phyloP scores from a whole-genome alignment of 208 protist genomes.

The Trypanosoma brucei region DNA sequence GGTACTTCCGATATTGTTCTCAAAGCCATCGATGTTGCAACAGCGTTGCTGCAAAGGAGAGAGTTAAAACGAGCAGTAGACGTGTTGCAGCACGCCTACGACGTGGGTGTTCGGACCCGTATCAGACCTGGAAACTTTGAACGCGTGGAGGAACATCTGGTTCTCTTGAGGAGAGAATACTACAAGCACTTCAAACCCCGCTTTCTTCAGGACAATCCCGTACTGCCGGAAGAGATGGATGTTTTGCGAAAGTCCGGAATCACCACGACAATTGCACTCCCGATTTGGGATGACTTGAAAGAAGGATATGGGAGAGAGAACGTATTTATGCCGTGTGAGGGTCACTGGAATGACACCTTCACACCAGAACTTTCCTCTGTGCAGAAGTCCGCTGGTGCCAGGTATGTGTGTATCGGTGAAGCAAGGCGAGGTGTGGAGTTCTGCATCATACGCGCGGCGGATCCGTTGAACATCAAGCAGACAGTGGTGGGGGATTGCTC shows the following conservation, averaged over 20 bases:
- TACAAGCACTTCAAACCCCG: slow-evolving; percentile 51
- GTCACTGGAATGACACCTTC: slow-evolving; percentile 31
- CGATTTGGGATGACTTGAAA: slow-evolving; percentile 83
- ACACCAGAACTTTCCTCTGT: slow-evolving; percentile 25
- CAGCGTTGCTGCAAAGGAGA: slow-evolving; percentile 34
- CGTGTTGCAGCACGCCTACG: slow-evolving; percentile 75
- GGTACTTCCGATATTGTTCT: slow-evolving; percentile 47
- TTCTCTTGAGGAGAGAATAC: slow-evolving; percentile 44
- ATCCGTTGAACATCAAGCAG: slow-evolving; percentile 81
- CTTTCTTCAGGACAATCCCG: slow-evolving; percentile 83
- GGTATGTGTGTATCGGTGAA: slow-evolving; percentile 24
- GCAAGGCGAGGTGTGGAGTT: slow-evolving; percentile 9
- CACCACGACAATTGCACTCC: slow-evolving; percentile 60
- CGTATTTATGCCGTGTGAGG: slow-evolving; percentile 79
- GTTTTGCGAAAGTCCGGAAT: slow-evolving; percentile 68
- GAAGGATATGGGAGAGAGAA: slow-evolving; percentile 83
- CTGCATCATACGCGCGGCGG: slow-evolving; percentile 53
- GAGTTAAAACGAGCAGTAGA: slow-evolving; percentile 81
- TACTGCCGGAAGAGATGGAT: slow-evolving; percentile 70
- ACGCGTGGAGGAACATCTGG: slow-evolving; percentile 54
- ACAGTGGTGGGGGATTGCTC: slow-evolving; percentile 86
- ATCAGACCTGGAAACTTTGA: slow-evolving; percentile 71
- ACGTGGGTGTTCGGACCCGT: slow-evolving; percentile 38
- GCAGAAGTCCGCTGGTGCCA: slow-evolving; percentile 26
- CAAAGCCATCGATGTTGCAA: slow-evolving; percentile 64